Evolutionary conservation across 2,329 filamentous ascomycete species (phyloP).

Genomic region (Aspergillus fischeri): DNA sequence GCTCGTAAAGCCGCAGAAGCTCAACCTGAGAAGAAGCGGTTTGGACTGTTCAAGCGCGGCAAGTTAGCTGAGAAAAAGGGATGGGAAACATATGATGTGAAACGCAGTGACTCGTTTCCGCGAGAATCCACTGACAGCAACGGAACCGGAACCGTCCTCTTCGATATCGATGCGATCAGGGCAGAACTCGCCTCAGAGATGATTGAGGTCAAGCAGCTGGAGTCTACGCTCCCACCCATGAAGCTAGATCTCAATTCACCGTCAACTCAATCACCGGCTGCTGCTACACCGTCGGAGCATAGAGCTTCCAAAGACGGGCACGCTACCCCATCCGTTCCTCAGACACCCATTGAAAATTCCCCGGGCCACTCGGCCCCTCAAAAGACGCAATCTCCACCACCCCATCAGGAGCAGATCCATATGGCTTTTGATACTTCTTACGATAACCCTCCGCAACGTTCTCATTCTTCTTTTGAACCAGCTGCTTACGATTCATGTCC

Average conservation of each 20-base stretch:
- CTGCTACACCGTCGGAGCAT: constrained; percentile 24
- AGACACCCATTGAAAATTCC: constrained; percentile 16
- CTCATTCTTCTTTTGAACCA: constrained; percentile 15
- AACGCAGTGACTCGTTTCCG: constrained; percentile 29
- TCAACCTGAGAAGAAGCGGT: constrained; percentile 67
- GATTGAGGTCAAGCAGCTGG: constrained; percentile 71
- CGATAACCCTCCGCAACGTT: constrained; percentile 34
- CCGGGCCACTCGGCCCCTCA: constrained; percentile 10
- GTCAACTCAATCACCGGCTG: constrained; percentile 12
- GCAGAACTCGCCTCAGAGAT: constrained; percentile 73
- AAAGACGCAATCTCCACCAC: constrained; percentile 7
- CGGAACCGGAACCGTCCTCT: constrained; percentile 60
- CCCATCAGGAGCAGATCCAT: constrained; percentile 44
- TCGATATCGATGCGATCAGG: constrained; percentile 92
- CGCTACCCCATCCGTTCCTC: constrained; percentile 25
- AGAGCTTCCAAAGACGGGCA: constrained; percentile 42
- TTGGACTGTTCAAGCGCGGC: constrained; percentile 76
- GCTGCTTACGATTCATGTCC: constrained; percentile 8
- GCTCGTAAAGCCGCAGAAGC: constrained; percentile 81
- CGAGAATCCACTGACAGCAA: constrained; percentile 23
- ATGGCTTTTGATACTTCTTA: constrained; percentile 71
- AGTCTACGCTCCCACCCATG: constrained; percentile 86
- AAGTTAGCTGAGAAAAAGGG: constrained; percentile 72
- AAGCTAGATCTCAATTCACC: constrained; percentile 60
- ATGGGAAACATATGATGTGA: constrained; percentile 90